Evolutionary conservation across 2,329 filamentous ascomycete genomes (phyloP), one percentile per base, ranked within the genome.

Genomic region (Nothopassalora personata): DNA sequence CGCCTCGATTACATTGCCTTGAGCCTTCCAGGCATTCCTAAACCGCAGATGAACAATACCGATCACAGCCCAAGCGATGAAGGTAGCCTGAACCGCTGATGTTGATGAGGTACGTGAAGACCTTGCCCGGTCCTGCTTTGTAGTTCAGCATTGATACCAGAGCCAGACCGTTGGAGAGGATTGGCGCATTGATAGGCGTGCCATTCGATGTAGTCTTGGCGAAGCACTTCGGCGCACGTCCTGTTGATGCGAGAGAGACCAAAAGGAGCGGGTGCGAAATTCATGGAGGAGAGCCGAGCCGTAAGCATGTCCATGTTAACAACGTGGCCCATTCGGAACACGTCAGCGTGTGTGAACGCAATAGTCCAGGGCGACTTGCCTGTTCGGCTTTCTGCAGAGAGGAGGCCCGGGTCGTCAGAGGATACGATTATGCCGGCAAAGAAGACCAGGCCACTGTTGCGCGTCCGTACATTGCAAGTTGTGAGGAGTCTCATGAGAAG

Each of bases 241-340:
- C 50, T 6, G 47, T 54, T 3, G 54, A 58, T n/a, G 58, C 54
- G 10, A 60, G 46, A 9, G 58, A 60, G 18, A 58, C 55, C 33
- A 60, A 50, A 60, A 50, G 23, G 27, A 53, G 6, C 58, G 49
- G 47, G 58, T 5, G 58, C 54, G 4, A 60, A 60, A 36, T 57
- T 57, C 55, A 57, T 57, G 0, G 55, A 57, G 4, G 55, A 57
- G 27, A 57, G 31, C 47, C 52, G 54, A 4, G 54, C 54, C 13
- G 54, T 57, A 19, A 57, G 45, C 54, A 57, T 57, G 28, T 52
- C 54, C 34, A 57, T n/a, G n/a, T n/a, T n/a, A n/a, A n/a, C 45
- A 52, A 61, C 59, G n/a, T 59, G 47, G n/a, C 59, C 56, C 59
- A 61, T 59, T 30, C 56, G 59, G 59, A 11, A 60, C 54, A n/a